Percentiles rank a stretch among this genome's conserved stretches.
Conservation (phyloP, 306 rosid species). For the Citrullus colocynthis region DNA sequence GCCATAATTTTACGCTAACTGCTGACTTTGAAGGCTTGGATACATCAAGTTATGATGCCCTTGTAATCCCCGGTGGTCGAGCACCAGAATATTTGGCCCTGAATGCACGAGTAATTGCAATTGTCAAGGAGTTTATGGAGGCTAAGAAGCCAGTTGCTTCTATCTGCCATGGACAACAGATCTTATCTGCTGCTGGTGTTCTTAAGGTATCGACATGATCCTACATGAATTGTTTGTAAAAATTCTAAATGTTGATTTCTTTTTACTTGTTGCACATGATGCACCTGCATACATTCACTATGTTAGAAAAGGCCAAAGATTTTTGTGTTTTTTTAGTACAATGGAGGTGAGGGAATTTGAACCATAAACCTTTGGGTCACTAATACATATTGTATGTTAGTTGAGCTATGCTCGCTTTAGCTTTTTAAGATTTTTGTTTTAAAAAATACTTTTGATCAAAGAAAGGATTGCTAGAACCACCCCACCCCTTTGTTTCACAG, state of each 20-base stretch:
- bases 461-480: background rate
- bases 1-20: slow-evolving; percentile 50
- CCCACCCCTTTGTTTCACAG: background rate
- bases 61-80: slow-evolving; percentile 45
- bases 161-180: slow-evolving; percentile 60
- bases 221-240: background rate
- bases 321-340: background rate
- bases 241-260: background rate
- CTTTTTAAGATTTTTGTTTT: background rate
- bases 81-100: slow-evolving; percentile 41
- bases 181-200: slow-evolving; percentile 75
- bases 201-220: slow-evolving; percentile 45
- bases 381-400: no score
- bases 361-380: no score
- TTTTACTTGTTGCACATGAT: background rate
- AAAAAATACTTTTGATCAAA: background rate
- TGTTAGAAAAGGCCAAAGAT: background rate
- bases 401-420: no score
- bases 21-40: slow-evolving; percentile 43
- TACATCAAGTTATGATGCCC: slow-evolving; percentile 50
- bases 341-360: no score
- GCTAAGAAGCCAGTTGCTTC: slow-evolving; percentile 40
- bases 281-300: background rate
- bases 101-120: slow-evolving; percentile 22
- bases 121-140: slow-evolving; percentile 33